A percentile compares a stretch with the other conserved stretches of the same genome.
These are phyloP conservation scores for Solanum habrochaites DNA, from an alignment of 257 asterid genomes.

Conservation along the genomic window DNA sequence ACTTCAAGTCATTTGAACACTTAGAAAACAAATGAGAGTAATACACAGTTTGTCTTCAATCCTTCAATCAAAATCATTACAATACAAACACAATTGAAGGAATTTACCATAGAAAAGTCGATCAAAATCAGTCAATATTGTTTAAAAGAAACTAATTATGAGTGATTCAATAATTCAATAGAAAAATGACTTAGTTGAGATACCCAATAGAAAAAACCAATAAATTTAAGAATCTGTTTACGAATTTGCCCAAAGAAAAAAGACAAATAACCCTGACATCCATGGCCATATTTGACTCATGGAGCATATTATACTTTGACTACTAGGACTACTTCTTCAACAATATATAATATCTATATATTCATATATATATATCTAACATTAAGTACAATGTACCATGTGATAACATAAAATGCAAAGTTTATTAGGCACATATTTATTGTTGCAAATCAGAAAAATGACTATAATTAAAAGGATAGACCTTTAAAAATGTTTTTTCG, in stretches of 20 bases:
- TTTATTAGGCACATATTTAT: not conserved
- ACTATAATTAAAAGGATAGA: not conserved
- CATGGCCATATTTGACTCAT: not conserved
- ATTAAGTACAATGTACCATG: not conserved
- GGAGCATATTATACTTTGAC: not conserved
- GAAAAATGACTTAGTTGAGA: too few relatives aligned
- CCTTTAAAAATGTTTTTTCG: not conserved
- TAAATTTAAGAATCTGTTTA: fast-evolving
- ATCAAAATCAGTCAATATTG: too few relatives aligned
- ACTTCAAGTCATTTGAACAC: too few relatives aligned
- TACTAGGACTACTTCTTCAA: not conserved
- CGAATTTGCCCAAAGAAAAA: not conserved
- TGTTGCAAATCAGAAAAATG: not conserved
- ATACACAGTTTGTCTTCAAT: too few relatives aligned
- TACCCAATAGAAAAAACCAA: fast-evolving
- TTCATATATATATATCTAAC: not conserved
- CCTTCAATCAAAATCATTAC: too few relatives aligned
- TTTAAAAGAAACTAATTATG: too few relatives aligned
- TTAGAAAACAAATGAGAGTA: too few relatives aligned
- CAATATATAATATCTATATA: not conserved
- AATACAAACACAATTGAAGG: too few relatives aligned
- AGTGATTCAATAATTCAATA: too few relatives aligned
- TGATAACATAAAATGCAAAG: not conserved
- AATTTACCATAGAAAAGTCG: too few relatives aligned
- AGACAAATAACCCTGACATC: not conserved